Evolutionary conservation across 169 alveolate species (phyloP).

Genomic region (Plasmodium inui): DNA sequence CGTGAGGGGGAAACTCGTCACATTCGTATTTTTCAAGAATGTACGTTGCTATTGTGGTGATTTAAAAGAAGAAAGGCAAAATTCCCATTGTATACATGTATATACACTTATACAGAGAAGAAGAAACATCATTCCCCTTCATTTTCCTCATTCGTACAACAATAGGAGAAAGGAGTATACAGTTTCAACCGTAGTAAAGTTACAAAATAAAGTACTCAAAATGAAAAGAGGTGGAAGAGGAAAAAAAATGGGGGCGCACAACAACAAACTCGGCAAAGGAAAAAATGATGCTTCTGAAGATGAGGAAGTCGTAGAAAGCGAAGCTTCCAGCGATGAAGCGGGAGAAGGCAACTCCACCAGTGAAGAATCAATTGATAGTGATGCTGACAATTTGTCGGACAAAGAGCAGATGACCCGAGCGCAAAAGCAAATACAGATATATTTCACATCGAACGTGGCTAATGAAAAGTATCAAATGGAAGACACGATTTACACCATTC

Average conservation of each 20-base stretch:
- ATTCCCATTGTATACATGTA: background rate
- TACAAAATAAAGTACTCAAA: conserved; percentile 12
- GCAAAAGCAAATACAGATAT: conserved; percentile 60
- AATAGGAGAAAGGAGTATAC: background rate
- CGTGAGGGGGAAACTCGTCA: background rate
- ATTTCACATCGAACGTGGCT: conserved; percentile 20
- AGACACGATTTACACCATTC: conserved; percentile 50
- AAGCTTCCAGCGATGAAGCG: background rate
- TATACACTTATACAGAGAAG: background rate
- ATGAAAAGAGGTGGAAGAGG: background rate
- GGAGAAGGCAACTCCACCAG: background rate
- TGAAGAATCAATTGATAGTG: background rate
- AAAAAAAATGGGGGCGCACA: background rate
- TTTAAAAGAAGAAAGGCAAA: background rate
- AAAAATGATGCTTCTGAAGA: background rate
- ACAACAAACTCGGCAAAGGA: background rate
- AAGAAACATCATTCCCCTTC: background rate
- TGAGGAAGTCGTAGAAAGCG: conserved; percentile 26
- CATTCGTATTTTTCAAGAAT: background rate
- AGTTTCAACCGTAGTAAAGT: background rate
- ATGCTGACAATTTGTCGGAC: background rate
- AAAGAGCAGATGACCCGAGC: background rate
- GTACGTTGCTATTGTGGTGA: background rate
- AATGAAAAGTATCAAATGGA: conserved; percentile 61
- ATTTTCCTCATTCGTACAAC: background rate